phyloP scores from a whole-genome alignment of 495 filamentous ascomycete species.

The Barbatosphaeria neglecta region DNA sequence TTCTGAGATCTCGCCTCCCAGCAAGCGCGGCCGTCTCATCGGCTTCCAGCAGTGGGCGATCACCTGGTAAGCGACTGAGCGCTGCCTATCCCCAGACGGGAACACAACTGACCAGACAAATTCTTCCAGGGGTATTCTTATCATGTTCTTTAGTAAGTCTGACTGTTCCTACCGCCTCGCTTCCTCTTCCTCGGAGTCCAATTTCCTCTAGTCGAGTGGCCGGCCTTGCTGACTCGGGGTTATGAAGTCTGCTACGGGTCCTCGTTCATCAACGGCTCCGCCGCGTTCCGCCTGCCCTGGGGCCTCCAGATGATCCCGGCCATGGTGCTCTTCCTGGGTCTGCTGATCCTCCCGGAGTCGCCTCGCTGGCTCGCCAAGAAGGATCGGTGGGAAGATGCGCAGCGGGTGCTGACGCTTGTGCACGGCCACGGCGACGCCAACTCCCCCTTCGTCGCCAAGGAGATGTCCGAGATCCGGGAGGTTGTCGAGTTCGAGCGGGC shows the following conservation, averaged over 20 bases:
- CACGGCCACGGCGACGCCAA: conserved; percentile 55
- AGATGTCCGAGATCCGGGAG: conserved; percentile 58
- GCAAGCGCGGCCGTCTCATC: conserved; percentile 58
- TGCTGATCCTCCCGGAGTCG: conserved; percentile 60
- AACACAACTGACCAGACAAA: no score
- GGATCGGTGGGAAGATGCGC: conserved; percentile 62
- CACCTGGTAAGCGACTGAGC: conserved; percentile 51
- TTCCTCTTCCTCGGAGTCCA: no score
- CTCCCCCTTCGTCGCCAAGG: conserved; percentile 49
- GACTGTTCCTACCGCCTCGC: no score
- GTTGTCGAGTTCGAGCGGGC: conserved; percentile 58
- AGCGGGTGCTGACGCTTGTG: conserved; percentile 50
- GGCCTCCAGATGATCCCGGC: conserved; percentile 66
- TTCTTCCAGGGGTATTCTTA: conserved; percentile 47
- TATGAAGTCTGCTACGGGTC: conserved; percentile 73
- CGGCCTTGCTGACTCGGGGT: no score
- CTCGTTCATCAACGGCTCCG: conserved; percentile 48
- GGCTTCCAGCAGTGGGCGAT: conserved; percentile 70
- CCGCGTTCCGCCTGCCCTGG: conserved; percentile 65
- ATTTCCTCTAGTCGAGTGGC: no score
- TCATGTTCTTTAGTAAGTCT: conserved; percentile 50
- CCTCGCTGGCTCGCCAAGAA: conserved; percentile 67
- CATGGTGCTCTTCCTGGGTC: conserved; percentile 47
- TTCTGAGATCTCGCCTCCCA: conserved; percentile 57
- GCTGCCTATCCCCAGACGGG: no score